A percentile compares a stretch with the other conserved stretches of the same genome.
Conservation (phyloP, 139 green algal genomes). For the Closterium sp. region DNA sequence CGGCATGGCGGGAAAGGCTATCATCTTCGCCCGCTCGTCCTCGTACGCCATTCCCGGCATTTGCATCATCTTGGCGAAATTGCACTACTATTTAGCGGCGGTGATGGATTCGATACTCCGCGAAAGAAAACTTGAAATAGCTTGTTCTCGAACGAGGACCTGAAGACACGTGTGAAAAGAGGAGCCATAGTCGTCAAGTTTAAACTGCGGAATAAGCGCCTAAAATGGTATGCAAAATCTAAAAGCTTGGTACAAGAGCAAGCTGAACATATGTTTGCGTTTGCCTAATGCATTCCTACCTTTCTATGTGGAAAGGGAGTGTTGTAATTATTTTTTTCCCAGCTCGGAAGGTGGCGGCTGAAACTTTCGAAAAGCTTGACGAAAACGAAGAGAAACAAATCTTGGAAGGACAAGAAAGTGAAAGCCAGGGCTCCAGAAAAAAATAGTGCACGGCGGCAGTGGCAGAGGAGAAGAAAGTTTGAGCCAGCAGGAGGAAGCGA, state of each 20-base stretch:
- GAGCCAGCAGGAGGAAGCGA: not conserved
- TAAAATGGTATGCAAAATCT: not conserved
- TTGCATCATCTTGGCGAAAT: not conserved
- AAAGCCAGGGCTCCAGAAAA: not conserved
- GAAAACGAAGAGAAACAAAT: not conserved
- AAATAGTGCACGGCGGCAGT: not conserved
- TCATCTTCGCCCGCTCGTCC: not conserved
- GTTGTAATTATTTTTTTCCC: not conserved
- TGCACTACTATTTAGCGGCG: not conserved
- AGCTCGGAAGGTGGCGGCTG: not conserved
- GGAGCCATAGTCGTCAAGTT: not conserved
- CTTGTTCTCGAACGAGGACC: not conserved
- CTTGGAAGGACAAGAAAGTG: not conserved
- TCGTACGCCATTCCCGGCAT: not conserved
- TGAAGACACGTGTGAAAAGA: not conserved
- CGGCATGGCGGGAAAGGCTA: not conserved
- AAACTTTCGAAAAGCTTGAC: not conserved
- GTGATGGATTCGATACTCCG: not conserved
- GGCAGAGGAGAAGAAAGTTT: not conserved
- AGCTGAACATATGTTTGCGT: too few species aligned
- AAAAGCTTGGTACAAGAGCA: not conserved
- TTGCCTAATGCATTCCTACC: not conserved
- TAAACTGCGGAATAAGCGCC: not conserved
- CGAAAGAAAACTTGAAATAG: not conserved
- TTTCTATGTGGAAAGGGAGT: not conserved